Evolutionary conservation across 768 basidiomycete genomes (phyloP), one percentile per base, ranked within the genome.

Genomic region (Cantharellus anzutake): DNA sequence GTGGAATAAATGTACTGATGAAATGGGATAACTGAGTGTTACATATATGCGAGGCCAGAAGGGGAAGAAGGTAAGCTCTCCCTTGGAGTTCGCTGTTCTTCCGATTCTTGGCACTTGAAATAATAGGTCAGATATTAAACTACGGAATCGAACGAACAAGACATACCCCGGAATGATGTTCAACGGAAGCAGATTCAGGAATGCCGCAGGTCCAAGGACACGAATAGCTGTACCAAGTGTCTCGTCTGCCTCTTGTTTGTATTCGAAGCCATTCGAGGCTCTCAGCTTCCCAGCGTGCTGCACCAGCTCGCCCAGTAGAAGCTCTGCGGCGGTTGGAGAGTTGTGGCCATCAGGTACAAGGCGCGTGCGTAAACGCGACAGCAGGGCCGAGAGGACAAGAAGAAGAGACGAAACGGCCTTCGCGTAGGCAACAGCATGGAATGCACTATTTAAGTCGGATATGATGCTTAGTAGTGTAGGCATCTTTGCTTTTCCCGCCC

Each of bases 1-100:
- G 72, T 16, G 94, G 94, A 4, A 98, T 85, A 65, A 98, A 97
- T 70, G 87, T 88, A 2, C 80, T 78, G 41, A 88, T 76, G 66
- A 98, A 99, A 72, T 94, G 93, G 0, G 73, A 71, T 53, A 98
- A 74, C 1, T 83, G 83, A 2, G 93, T 97, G 85, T 76, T 76
- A 60, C 72, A 73, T 44, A 71, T 71, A 2, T 83, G 79, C 39
- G 87, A 80, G 7, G 83, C 70, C 57, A 99, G 79, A 59, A 97
- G 76, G 2, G 96, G 92, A 3, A 99, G 77, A 48, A 99, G 76
- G 74, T 85, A 96, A 7, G 93, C 96, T 57, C 88, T 82, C 7
- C 93, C 91, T 16, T 41, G 11, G 52, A 75, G 53, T 82, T 82
- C n/a, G 80, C 74, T 71, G 79, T 73, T 14, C 86, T 89, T 63